Conservation (phyloP, 208 protist species). For the Lotmaria passim region DNA sequence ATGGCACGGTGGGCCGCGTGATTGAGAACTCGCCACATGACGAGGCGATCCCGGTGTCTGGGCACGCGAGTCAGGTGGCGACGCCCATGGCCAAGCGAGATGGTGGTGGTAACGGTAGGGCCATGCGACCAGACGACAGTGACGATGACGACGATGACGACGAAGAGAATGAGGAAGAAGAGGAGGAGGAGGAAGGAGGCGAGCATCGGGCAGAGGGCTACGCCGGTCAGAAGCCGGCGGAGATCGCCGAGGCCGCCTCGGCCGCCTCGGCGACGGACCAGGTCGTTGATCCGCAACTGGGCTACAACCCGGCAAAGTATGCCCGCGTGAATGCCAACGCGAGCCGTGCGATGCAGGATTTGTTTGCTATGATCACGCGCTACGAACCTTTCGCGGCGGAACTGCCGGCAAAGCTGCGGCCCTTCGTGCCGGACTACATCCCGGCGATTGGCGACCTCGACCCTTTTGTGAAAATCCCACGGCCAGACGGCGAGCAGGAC, state of each 20-base stretch:
- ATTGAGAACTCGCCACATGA: constrained; percentile 74
- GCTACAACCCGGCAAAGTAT: constrained; percentile 92
- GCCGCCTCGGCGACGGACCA: not conserved
- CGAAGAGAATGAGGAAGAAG: constrained; percentile 39
- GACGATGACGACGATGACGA: constrained; percentile 41
- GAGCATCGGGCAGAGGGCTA: constrained; percentile 53
- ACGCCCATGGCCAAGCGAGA: constrained; percentile 32
- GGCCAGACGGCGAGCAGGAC: constrained; percentile 91
- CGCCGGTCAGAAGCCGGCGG: constrained; percentile 67
- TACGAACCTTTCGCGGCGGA: constrained; percentile 95
- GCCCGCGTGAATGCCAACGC: constrained; percentile 82
- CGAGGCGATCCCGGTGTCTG: constrained; percentile 55
- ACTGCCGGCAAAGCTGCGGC: constrained; percentile 94
- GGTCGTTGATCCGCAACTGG: constrained; percentile 15
- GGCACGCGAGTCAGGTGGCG: constrained; percentile 31
- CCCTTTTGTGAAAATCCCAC: constrained; percentile 97
- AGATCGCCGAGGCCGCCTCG: constrained; percentile 40
- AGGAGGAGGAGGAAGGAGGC: constrained; percentile 35
- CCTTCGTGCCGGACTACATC: constrained; percentile 98
- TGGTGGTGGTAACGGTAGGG: not conserved
- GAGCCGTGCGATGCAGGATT: constrained; percentile 93
- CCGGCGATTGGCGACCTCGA: constrained; percentile 97
- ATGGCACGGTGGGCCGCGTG: constrained; percentile 23
- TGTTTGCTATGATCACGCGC: constrained; percentile 96
- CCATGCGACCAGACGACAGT: constrained; percentile 31